Evolutionary conservation across 805 yeast genomes (phyloP).

Genomic region (Cyberlindnera petersonii): DNA sequence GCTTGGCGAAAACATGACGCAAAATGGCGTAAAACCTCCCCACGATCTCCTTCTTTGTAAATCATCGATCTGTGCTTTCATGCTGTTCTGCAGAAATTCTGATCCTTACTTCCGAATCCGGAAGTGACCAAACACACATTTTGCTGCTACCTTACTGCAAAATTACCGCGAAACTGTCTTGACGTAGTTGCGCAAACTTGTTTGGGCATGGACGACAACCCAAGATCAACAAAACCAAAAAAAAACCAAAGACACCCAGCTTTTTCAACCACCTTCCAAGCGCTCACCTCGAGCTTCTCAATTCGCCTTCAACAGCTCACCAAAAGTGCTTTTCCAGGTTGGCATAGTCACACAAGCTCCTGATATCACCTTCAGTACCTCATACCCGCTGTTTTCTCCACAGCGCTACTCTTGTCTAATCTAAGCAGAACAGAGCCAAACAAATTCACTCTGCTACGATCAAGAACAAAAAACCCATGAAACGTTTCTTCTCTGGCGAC

Average conservation of each 20-base stretch:
- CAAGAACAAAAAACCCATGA: conserved; percentile 11
- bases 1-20: too few species aligned
- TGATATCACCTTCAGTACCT: too few species aligned
- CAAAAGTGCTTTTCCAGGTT: too few species aligned
- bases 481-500: conserved; percentile 24
- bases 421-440: too few species aligned
- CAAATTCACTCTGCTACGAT: too few species aligned
- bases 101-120: not conserved
- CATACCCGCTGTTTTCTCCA: too few species aligned
- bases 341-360: too few species aligned
- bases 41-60: too few species aligned
- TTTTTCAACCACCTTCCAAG: not conserved
- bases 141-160: not conserved
- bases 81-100: not conserved
- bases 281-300: not conserved
- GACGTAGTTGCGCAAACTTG: conserved; percentile 1
- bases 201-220: not conserved
- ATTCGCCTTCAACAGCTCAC: too few species aligned
- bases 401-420: not conserved
- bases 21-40: too few species aligned
- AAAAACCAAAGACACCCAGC: not conserved
- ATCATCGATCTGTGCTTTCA: too few species aligned
- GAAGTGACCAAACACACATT: conserved; percentile 5
- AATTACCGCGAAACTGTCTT: not conserved
- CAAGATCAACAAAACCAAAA: not conserved